Evolutionary conservation across 805 yeast species (phyloP), one percentile per base, ranked within the genome.

Genomic region (Candida incommunis): DNA sequence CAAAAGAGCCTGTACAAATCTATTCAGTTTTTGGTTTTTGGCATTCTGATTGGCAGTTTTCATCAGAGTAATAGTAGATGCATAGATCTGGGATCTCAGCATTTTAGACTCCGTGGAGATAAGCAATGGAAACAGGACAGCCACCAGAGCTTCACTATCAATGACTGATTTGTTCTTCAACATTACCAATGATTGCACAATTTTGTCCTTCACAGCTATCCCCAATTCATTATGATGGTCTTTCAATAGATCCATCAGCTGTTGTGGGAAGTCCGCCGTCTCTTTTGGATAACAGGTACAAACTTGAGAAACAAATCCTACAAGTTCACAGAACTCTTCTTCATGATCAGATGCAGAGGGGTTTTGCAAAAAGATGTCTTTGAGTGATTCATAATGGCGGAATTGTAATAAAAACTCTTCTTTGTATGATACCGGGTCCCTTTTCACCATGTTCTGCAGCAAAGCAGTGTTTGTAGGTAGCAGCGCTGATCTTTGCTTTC

Each of bases 371-470:
- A 83, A 85, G 48, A 92, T 82, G 56, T 90, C 97, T 62, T 95
- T 70, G 47, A 87, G 66, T 2, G 97, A 83, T 59, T 82, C 87
- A 63, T 92, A 92, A 62, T 92, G 97, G 44, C 92, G 76, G 60
- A 81, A 86, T 60, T 92, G 98, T 55, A 87, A 92, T 34, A 82
- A 62, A 62, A 92, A 92, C 63, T 92, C 99, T 63, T 92, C 98
- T 48, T 78, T 77, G 61, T 92, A 92, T 0, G 97, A 88, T 54
- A 75, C 82, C 2, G 98, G 96, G 61, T 92, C 98, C 55, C 96
- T 73, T 54, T 88, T 81, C 7, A 92, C 94, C 51, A 92, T 71
- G 62, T 92, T 92, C 66, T 92, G 98, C 48, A 92, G 66, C 50
- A 90, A 68, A 31, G 94, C 88, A 59, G 92, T 82, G 64, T 92